A percentile compares a stretch with the other conserved stretches of the same genome.
These are phyloP conservation scores for Spergularia bocconei DNA, from an alignment of 148 eudicot genomes.

Conservation along the genomic window DNA sequence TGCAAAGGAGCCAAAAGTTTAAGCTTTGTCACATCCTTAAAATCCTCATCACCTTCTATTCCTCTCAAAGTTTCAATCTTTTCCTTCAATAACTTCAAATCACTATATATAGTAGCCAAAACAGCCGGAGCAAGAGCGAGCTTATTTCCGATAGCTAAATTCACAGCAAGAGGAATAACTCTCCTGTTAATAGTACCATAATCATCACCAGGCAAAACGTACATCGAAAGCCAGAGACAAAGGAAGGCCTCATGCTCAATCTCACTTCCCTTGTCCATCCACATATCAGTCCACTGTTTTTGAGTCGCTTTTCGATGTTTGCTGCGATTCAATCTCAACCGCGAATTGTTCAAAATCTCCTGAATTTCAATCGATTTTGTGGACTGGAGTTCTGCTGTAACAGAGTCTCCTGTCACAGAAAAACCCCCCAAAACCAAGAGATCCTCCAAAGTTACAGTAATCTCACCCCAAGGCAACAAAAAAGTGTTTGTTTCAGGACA, in stretches of 20 bases:
- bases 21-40: not conserved
- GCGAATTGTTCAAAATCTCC: slow-evolving; percentile 13
- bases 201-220: slow-evolving; percentile 25
- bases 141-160: slow-evolving; percentile 35
- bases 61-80: slow-evolving; percentile 11
- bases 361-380: slow-evolving; percentile 20
- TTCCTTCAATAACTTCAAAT: slow-evolving; percentile 37
- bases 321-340: not conserved
- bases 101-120: slow-evolving; percentile 42
- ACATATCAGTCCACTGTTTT: slow-evolving; percentile 25
- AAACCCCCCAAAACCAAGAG: slow-evolving; percentile 39
- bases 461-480: slow-evolving; percentile 46
- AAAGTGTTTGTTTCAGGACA: slow-evolving; percentile 34
- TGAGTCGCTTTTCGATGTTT: not conserved
- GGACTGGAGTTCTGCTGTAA: not conserved
- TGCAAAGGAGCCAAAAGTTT: slow-evolving; percentile 36
- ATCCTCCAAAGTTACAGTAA: slow-evolving; percentile 44
- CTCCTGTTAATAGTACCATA: slow-evolving; percentile 12
- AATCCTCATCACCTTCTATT: not conserved
- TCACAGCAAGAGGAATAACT: slow-evolving; percentile 29
- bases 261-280: slow-evolving; percentile 19
- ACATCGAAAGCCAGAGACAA: slow-evolving; percentile 46
- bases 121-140: slow-evolving; percentile 48
- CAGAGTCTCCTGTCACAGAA: slow-evolving; percentile 38
- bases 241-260: slow-evolving; percentile 52